Evolutionary conservation across 768 basidiomycete species (phyloP).

Genomic region (Stropharia rugosoannulata): DNA sequence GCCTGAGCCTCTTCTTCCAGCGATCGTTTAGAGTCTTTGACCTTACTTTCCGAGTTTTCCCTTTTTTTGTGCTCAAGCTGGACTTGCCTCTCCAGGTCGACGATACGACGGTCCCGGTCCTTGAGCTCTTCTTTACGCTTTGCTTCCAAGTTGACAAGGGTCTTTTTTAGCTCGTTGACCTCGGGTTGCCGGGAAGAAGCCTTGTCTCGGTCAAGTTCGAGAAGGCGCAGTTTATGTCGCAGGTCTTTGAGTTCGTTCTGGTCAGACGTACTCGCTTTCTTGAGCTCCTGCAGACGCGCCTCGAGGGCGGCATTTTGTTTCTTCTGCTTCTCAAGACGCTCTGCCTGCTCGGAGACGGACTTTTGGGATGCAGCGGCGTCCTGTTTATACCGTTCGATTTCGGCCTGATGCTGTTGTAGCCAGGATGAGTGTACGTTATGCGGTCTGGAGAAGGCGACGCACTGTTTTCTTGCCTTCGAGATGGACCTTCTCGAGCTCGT

Average conservation of each 20-base stretch:
- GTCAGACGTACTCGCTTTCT: constrained; percentile 44
- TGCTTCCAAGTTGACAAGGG: constrained; percentile 46
- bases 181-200: constrained; percentile 53
- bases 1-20: constrained; percentile 38
- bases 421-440: not conserved
- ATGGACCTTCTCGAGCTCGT: constrained; percentile 62
- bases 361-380: constrained; percentile 54
- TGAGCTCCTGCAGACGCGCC: constrained; percentile 59
- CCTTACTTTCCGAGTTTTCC: constrained; percentile 43
- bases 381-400: constrained; percentile 56
- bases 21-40: constrained; percentile 41
- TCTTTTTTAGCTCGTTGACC: constrained; percentile 47
- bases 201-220: constrained; percentile 58
- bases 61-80: constrained; percentile 49
- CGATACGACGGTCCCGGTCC: constrained; percentile 52
- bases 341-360: constrained; percentile 45
- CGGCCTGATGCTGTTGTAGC: constrained; percentile 50
- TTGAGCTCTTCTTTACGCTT: constrained; percentile 54
- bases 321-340: constrained; percentile 60
- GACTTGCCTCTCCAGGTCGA: constrained; percentile 54
- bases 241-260: constrained; percentile 66
- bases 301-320: constrained; percentile 61
- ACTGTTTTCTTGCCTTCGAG: constrained; percentile 67
- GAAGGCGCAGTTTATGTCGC: constrained; percentile 52
- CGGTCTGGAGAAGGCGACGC: constrained; percentile 19